Evolutionary conservation across 148 eudicot genomes (phyloP).

Genomic region (Dysphania ambrosioides): DNA sequence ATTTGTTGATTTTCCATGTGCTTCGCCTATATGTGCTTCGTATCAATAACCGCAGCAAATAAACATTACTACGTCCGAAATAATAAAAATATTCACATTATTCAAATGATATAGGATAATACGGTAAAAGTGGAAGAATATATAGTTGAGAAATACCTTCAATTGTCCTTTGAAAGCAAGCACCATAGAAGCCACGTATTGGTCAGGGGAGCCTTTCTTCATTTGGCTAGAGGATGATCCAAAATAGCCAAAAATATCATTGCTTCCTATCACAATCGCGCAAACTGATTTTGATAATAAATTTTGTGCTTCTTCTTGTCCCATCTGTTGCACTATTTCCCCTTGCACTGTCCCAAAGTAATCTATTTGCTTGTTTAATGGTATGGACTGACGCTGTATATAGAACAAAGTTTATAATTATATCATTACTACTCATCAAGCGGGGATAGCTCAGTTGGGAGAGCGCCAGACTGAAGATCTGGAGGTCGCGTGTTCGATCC

Average conservation of each 20-base stretch:
- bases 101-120: no score
- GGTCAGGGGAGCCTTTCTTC: slow-evolving; percentile 42
- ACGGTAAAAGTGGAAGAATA: neutral
- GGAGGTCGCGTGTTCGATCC: slow-evolving; percentile 99
- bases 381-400: no score
- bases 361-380: slow-evolving; percentile 47
- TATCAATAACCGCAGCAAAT: no score
- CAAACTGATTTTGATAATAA: slow-evolving; percentile 58
- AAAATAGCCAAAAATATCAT: slow-evolving; percentile 60
- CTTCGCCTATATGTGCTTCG: no score
- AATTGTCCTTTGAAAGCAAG: slow-evolving; percentile 35
- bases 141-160: slow-evolving; percentile 47
- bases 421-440: no score
- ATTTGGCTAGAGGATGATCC: slow-evolving; percentile 23
- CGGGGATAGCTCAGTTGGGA: slow-evolving; percentile 48
- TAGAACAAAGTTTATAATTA: no score
- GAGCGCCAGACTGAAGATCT: slow-evolving; percentile 60
- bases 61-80: no score
- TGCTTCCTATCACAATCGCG: slow-evolving; percentile 64
- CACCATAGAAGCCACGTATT: slow-evolving; percentile 50
- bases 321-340: slow-evolving; percentile 38
- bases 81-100: no score
- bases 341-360: slow-evolving; percentile 40
- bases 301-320: slow-evolving; percentile 28
- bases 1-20: no score